Conservation (phyloP, 345 rosid species). For the Raphanus raphanistrum region DNA sequence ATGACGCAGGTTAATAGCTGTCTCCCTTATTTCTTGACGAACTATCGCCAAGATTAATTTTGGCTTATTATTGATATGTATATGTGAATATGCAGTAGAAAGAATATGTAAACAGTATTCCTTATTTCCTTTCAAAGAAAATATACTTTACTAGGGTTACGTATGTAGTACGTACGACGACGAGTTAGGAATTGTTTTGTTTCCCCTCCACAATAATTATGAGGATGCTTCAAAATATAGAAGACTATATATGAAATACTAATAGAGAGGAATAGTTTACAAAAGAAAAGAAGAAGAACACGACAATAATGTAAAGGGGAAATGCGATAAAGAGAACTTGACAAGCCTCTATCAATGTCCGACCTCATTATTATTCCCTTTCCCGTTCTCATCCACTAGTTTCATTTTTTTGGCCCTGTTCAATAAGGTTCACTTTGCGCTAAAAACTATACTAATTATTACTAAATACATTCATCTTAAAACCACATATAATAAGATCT, state of each 20-base stretch:
- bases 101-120: too few relatives aligned
- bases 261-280: slow-evolving; percentile 3
- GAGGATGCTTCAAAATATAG: neutral
- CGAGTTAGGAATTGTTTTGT: too few relatives aligned
- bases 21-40: neutral
- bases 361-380: slow-evolving; percentile 5
- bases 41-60: neutral
- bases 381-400: slow-evolving; percentile 1
- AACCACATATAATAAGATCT: neutral
- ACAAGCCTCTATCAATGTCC: slow-evolving; percentile 1
- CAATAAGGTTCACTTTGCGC: neutral
- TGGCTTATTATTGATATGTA: neutral
- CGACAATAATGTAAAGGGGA: neutral
- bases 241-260: neutral
- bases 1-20: neutral
- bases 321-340: neutral
- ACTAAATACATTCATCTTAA: neutral
- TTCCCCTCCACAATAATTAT: neutral
- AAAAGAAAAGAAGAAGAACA: slow-evolving; percentile 9
- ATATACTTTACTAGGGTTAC: too few relatives aligned
- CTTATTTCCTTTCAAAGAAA: too few relatives aligned
- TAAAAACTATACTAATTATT: neutral
- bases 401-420: neutral
- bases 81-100: neutral
- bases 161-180: too few relatives aligned